phyloP scores from a whole-genome alignment of 228 moss, liverwort and hornwort species.

The Sphagnum fallax region DNA sequence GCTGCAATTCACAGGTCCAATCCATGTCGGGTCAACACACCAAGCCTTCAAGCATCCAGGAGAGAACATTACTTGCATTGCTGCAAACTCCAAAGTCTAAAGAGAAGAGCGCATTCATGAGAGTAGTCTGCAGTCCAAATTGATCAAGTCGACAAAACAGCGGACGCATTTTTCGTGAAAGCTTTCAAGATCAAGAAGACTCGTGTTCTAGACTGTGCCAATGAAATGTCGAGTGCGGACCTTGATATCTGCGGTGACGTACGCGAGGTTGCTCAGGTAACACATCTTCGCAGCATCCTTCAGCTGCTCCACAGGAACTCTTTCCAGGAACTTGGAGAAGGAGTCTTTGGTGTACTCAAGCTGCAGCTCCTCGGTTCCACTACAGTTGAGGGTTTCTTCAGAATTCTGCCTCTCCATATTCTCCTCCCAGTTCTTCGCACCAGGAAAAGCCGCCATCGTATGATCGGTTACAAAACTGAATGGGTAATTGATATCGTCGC shows the following conservation, averaged over 20 bases:
- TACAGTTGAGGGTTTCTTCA: no score
- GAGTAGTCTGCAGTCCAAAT: background rate
- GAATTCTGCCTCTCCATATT: no score
- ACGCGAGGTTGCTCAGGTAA: constrained; percentile 69
- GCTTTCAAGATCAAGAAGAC: no score
- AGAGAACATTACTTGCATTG: no score
- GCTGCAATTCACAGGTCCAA: constrained; percentile 18
- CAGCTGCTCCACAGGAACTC: constrained; percentile 62
- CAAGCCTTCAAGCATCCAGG: background rate
- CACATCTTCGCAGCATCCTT: constrained; percentile 48
- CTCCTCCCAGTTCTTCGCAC: no score
- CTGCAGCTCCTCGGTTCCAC: no score
- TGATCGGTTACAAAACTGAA: no score
- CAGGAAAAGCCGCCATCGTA: no score
- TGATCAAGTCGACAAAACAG: background rate
- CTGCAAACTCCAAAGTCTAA: background rate
- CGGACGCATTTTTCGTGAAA: background rate
- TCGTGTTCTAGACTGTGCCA: no score
- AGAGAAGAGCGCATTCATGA: background rate
- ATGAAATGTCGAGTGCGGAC: constrained; percentile 14
- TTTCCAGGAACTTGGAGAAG: constrained; percentile 64
- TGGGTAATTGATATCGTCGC: no score
- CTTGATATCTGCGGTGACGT: constrained; percentile 64
- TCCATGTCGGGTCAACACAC: background rate
- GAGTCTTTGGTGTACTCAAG: constrained; percentile 48